A percentile compares a stretch with the other conserved stretches of the same genome.
Evolutionary conservation across 2,329 filamentous ascomycete genomes (phyloP).

Genomic region (Pestalotiopsis sp.): DNA sequence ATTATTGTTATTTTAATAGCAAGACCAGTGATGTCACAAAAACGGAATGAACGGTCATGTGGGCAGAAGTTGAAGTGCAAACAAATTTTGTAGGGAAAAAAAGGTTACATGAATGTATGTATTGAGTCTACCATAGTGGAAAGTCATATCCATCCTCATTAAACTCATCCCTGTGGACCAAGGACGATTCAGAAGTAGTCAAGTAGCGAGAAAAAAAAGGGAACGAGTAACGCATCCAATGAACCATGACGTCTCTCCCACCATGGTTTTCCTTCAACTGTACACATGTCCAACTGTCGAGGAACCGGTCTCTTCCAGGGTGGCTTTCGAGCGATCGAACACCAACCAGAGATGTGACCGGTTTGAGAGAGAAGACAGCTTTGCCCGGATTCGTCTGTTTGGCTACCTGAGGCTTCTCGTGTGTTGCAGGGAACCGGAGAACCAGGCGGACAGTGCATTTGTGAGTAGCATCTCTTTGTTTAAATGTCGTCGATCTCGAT

Average conservation of each 20-base stretch:
- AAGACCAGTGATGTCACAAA: no score
- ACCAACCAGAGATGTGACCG: conserved; percentile 12
- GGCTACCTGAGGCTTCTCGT: not conserved
- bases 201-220: not conserved
- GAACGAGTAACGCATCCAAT: conserved; percentile 25
- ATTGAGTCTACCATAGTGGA: conserved; percentile 6
- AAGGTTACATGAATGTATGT: not conserved
- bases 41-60: no score
- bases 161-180: conserved; percentile 5
- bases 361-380: conserved; percentile 63
- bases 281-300: conserved; percentile 49
- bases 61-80: no score
- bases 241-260: conserved; percentile 65
- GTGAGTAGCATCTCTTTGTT: conserved; percentile 25
- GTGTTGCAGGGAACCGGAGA: not conserved
- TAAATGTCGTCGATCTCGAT: conserved; percentile 97
- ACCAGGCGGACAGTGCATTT: conserved; percentile 15
- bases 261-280: conserved; percentile 42
- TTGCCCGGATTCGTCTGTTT: conserved; percentile 20
- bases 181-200: not conserved
- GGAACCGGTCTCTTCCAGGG: conserved; percentile 30
- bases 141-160: conserved; percentile 12
- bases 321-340: not conserved
- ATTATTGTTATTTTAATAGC: no score
- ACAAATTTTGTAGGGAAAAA: not conserved